phyloP scores from a whole-genome alignment of 352 stramenopile species.

The Globisporangium nunn region DNA sequence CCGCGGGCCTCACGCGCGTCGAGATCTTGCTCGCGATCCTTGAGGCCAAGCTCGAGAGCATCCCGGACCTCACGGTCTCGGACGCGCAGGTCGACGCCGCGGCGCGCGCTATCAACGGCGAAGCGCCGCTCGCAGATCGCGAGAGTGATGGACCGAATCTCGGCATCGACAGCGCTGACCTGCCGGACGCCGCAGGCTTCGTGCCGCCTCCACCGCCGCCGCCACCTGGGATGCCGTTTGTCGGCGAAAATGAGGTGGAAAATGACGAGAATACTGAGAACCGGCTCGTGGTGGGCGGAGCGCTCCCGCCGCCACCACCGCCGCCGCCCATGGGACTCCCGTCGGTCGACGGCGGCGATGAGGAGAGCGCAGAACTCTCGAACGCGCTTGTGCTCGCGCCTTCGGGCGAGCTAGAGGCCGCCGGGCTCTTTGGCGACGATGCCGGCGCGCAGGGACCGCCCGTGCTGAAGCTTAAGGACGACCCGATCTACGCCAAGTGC shows the following conservation, averaged over 20 bases:
- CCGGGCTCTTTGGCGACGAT: conserved; percentile 16
- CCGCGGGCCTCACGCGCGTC: conserved; percentile 66
- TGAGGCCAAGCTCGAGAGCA: conserved; percentile 80
- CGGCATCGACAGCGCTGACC: conserved; percentile 59
- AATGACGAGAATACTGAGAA: neutral
- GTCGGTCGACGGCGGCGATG: conserved; percentile 16
- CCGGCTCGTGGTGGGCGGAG: conserved; percentile 14
- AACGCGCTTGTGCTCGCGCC: conserved; percentile 26
- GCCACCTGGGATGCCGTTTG: conserved; percentile 7
- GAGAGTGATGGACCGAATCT: conserved; percentile 12
- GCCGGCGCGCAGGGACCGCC: conserved; percentile 18
- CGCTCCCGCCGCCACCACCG: conserved; percentile 18
- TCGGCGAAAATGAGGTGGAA: conserved; percentile 2
- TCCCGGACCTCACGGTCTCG: conserved; percentile 69
- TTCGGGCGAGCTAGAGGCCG: conserved; percentile 12
- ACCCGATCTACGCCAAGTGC: conserved; percentile 71
- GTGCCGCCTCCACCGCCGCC: conserved; percentile 45
- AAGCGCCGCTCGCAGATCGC: conserved; percentile 3
- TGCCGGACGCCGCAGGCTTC: conserved; percentile 31
- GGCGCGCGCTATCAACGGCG: conserved; percentile 18
- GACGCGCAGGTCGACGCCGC: conserved; percentile 49
- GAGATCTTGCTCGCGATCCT: conserved; percentile 82
- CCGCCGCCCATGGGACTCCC: conserved; percentile 23
- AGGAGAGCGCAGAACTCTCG: conserved; percentile 10
- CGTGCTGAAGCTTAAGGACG: conserved; percentile 80